Percentiles rank a stretch among this genome's conserved stretches.
Evolutionary conservation across 768 basidiomycete species (phyloP).

Genomic region (Lentinula aciculospora): DNA sequence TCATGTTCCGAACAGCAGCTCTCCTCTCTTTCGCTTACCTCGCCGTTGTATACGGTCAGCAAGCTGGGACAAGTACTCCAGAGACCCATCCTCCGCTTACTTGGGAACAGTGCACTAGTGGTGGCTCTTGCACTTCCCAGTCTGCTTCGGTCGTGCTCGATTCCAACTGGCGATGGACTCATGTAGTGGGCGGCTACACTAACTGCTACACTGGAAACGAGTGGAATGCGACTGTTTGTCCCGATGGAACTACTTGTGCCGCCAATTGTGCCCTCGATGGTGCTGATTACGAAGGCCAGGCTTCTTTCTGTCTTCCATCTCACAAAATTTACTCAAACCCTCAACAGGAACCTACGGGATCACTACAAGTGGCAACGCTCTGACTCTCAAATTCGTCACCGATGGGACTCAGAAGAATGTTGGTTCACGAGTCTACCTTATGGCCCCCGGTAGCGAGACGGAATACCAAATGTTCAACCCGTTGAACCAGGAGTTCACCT

Average conservation of each 20-base stretch:
- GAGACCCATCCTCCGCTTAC: constrained; percentile 36
- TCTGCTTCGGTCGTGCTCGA: constrained; percentile 34
- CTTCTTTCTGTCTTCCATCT: background rate
- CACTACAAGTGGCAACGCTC: constrained; percentile 36
- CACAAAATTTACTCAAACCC: background rate
- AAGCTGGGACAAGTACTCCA: constrained; percentile 34
- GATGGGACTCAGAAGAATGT: constrained; percentile 25
- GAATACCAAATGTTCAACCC: constrained; percentile 46
- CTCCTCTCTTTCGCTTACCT: constrained; percentile 21
- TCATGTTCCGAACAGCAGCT: constrained; percentile 20
- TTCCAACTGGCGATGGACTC: constrained; percentile 47
- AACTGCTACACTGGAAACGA: constrained; percentile 33
- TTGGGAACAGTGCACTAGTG: constrained; percentile 30
- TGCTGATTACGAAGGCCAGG: constrained; percentile 30
- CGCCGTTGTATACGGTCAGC: constrained; percentile 32
- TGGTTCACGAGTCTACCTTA: constrained; percentile 40
- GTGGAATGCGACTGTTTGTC: constrained; percentile 46
- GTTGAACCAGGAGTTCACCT: constrained; percentile 51
- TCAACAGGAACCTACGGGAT: constrained; percentile 42
- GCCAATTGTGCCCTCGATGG: constrained; percentile 36
- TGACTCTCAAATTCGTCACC: constrained; percentile 42
- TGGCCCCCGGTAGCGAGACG: constrained; percentile 35
- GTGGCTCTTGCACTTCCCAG: constrained; percentile 26
- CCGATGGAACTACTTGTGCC: constrained; percentile 43
- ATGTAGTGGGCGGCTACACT: constrained; percentile 37